Conservation (phyloP, 2,329 filamentous ascomycete genomes). For the Alternaria brassicicola region DNA sequence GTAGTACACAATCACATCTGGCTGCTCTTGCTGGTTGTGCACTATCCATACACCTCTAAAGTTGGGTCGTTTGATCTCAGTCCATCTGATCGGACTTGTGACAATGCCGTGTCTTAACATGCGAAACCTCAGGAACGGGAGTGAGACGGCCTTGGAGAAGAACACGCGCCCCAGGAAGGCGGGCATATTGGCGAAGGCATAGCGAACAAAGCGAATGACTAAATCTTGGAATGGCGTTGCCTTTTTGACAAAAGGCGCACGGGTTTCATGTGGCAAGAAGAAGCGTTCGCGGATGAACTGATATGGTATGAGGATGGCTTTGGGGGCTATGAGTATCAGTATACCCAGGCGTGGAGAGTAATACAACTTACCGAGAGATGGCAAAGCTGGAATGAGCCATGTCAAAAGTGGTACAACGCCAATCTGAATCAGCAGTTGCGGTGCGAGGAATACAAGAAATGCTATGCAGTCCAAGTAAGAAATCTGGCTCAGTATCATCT, state of each 20-base stretch:
- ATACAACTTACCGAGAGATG: slow-evolving; percentile 67
- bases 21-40: slow-evolving; percentile 62
- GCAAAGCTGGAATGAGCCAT: slow-evolving; percentile 67
- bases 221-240: slow-evolving; percentile 78
- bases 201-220: slow-evolving; percentile 77
- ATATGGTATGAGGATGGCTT: slow-evolving; percentile 65
- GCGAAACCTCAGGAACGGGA: slow-evolving; percentile 77
- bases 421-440: slow-evolving; percentile 72
- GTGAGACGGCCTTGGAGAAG: slow-evolving; percentile 73
- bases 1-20: slow-evolving; percentile 83
- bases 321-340: slow-evolving; percentile 39
- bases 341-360: neutral
- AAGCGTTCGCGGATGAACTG: slow-evolving; percentile 65
- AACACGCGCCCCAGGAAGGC: slow-evolving; percentile 74
- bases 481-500: slow-evolving; percentile 75
- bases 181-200: slow-evolving; percentile 75
- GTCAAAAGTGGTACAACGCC: slow-evolving; percentile 64
- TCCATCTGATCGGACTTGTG: slow-evolving; percentile 68
- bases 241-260: slow-evolving; percentile 68
- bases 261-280: slow-evolving; percentile 53
- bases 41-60: slow-evolving; percentile 74
- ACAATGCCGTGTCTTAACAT: slow-evolving; percentile 75
- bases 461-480: slow-evolving; percentile 77
- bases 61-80: slow-evolving; percentile 60
- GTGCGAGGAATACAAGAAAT: slow-evolving; percentile 73